Evolutionary conservation across 306 rosid species (phyloP), one percentile per base, ranked within the genome.

Genomic region (Purshia tridentata): DNA sequence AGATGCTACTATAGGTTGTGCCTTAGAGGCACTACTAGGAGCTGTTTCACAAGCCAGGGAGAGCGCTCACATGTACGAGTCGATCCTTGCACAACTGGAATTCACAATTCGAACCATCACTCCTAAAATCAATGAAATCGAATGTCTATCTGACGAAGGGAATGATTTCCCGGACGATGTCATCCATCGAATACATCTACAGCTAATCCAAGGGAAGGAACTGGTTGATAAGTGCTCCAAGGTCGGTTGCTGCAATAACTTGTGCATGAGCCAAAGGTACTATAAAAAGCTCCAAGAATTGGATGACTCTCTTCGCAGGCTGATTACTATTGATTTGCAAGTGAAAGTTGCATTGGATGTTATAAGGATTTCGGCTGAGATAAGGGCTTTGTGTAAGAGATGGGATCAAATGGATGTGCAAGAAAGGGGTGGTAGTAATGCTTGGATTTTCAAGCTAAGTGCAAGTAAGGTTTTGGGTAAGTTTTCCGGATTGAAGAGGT

Each of bases 211-310:
- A 23, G 85, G 84, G 0, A 6, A 73, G 63, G 74, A 76, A 72
- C 63, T 88, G 18, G 84, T 78, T 0, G 8, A 13, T 1, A 73
- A 69, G 79, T 76, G 81, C 15, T 78, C 83, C 20, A 62, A 86
- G n/a, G 16, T 70, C 0, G 12, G 77, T 29, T 19, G 45, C 9
- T 78, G 83, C 84, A 76, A 29, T 29, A 29, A 49, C 23, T 20
- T 42, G 2, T 77, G 35, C 42, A 70, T 18, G 51, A 64, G 50
- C 58, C 67, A 62, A 15, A 29, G 4, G 66, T 63, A 70, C 58
- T 63, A 45, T 41, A 77, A 70, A 52, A 77, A 77, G 72, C 75
- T 76, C 20, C 35, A 6, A 40, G 50, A 9, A n/a, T 70, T 77
- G 51, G 49, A 53, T 14, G 65, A n/a, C 9, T 53, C 72, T 8